Evolutionary conservation across 805 yeast genomes (phyloP).

Genomic region (Cyberlindnera mycetangii): DNA sequence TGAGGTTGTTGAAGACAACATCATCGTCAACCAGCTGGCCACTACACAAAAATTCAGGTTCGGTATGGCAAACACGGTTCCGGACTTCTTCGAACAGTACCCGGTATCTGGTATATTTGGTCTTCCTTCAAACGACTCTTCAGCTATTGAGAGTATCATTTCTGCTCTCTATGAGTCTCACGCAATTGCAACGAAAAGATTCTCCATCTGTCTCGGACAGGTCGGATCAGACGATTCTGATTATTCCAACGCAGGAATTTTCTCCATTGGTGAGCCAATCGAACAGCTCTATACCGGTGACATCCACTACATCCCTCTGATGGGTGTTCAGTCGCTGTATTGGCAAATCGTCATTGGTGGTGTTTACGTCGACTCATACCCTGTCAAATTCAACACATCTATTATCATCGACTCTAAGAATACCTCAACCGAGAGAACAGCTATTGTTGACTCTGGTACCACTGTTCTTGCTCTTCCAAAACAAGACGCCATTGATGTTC

Average conservation of each 20-base stretch:
- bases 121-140: constrained; percentile 44
- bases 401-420: constrained; percentile 4
- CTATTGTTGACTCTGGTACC: constrained; percentile 65
- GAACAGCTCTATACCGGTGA: constrained; percentile 39
- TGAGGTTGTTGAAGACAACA: constrained; percentile 35
- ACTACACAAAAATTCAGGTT: constrained; percentile 41
- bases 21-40: constrained; percentile 31
- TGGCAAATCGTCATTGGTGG: constrained; percentile 50
- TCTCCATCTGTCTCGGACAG: constrained; percentile 45
- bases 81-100: constrained; percentile 49
- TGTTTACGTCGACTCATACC: constrained; percentile 34
- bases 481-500: constrained; percentile 51
- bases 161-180: constrained; percentile 35
- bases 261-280: constrained; percentile 41
- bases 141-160: constrained; percentile 38
- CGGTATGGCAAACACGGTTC: constrained; percentile 54
- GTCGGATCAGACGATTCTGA: constrained; percentile 23
- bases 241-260: constrained; percentile 34
- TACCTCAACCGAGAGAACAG: constrained; percentile 33
- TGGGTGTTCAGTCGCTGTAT: constrained; percentile 36
- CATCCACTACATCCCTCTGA: constrained; percentile 37
- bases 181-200: constrained; percentile 34
- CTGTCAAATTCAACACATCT: constrained; percentile 32
- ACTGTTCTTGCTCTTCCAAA: constrained; percentile 56
- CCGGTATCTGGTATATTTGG: constrained; percentile 61